Evolutionary conservation across 768 basidiomycete genomes (phyloP).

Genomic region (Rhodotorula kratochvilovae): DNA sequence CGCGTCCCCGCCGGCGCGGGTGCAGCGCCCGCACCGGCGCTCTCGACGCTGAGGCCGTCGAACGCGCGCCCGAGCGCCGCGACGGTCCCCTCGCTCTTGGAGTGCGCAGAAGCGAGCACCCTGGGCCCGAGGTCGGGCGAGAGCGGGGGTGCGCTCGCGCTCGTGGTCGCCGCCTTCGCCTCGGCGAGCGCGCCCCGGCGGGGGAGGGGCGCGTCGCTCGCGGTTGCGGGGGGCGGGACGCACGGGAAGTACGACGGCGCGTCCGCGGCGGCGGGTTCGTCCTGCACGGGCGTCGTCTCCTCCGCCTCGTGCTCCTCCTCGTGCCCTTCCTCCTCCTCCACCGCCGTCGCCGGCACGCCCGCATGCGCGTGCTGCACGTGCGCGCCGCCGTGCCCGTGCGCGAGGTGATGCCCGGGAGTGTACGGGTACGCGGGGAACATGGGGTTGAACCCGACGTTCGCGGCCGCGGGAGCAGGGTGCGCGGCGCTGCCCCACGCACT

Average conservation of each 20-base stretch:
- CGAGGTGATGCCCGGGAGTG: not conserved
- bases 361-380: not conserved
- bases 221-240: not conserved
- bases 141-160: not conserved
- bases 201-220: not conserved
- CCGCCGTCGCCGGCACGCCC: no score
- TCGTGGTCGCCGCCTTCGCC: not conserved
- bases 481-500: not conserved
- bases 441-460: constrained; percentile 32
- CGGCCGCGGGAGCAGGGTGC: not conserved
- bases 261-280: not conserved
- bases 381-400: not conserved
- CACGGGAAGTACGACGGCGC: constrained; percentile 34
- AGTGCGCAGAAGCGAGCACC: not conserved
- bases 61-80: constrained; percentile 1
- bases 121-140: not conserved
- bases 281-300: not conserved
- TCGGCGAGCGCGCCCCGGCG: no score
- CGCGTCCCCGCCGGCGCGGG: not conserved
- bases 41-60: not conserved
- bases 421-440: constrained; percentile 27
- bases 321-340: not conserved
- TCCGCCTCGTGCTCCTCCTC: no score
- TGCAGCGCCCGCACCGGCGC: not conserved
- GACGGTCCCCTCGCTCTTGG: not conserved